Percentiles rank a stretch among this genome's conserved stretches.
These are phyloP conservation scores for Penicillium italicum DNA, from an alignment of 2,329 filamentous ascomycete species.

Conservation along the genomic window DNA sequence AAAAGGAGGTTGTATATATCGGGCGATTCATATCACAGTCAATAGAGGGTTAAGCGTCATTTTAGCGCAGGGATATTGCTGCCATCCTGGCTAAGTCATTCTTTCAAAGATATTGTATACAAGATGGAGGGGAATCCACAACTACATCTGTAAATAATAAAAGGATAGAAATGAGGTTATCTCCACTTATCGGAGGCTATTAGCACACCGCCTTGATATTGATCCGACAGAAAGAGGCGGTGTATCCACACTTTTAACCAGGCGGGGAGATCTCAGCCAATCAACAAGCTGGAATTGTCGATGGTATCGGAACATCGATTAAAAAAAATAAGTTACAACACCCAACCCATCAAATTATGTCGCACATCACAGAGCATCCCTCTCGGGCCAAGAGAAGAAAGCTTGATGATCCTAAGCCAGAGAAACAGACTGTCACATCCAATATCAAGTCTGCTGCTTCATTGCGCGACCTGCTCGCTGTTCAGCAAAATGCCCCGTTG, in stretches of 20 bases:
- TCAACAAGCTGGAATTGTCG: constrained; percentile 19
- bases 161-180: background rate
- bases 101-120: background rate
- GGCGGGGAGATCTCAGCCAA: constrained; percentile 16
- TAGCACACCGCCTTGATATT: background rate
- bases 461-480: constrained; percentile 64
- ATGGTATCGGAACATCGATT: constrained; percentile 23
- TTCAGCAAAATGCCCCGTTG: constrained; percentile 62
- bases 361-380: constrained; percentile 32
- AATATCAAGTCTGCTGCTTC: constrained; percentile 55
- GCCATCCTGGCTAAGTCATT: background rate
- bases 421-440: constrained; percentile 11
- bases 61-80: rapidly evolving
- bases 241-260: background rate
- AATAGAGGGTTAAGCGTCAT: no score
- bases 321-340: constrained; percentile 20
- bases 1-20: background rate
- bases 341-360: constrained; percentile 29
- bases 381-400: constrained; percentile 41
- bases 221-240: background rate
- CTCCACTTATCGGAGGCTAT: background rate
- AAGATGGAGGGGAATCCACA: background rate
- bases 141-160: no score
- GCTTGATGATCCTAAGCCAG: constrained; percentile 27
- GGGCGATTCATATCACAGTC: background rate